Evolutionary conservation across 2,329 filamentous ascomycete species (phyloP).

Genomic region (Monosporascus sp.): DNA sequence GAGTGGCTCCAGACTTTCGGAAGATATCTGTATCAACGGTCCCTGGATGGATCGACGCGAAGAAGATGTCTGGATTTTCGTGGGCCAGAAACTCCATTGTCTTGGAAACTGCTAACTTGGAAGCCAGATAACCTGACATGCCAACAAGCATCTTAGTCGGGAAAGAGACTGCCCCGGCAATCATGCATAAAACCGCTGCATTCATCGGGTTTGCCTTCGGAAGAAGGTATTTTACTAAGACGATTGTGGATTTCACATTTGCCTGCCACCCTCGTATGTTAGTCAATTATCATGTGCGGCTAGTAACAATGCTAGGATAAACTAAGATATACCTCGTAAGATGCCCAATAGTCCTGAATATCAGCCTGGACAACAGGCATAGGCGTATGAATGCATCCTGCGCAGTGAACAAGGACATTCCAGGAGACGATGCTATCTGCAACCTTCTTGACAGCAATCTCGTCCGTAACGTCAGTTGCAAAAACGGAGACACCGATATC

Average conservation of each 20-base stretch:
- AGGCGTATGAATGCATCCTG: not conserved
- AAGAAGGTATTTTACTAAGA: conserved; percentile 5
- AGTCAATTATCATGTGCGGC: too few species aligned
- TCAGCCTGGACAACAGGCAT: conserved; percentile 4
- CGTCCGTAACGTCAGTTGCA: not conserved
- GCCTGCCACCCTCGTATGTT: not conserved
- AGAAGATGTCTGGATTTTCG: conserved; percentile 18
- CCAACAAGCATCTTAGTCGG: conserved; percentile 7
- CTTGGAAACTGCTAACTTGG: conserved; percentile 13
- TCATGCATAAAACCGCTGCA: conserved; percentile 9
- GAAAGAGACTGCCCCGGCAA: not conserved
- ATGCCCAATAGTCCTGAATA: conserved; percentile 16
- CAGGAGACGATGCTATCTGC: not conserved
- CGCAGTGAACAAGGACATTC: not conserved
- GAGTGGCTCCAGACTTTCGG: conserved; percentile 13
- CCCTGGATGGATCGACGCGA: conserved; percentile 18
- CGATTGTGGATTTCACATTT: conserved; percentile 8
- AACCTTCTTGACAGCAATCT: not conserved
- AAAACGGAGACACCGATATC: too few species aligned
- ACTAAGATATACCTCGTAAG: conserved; percentile 15
- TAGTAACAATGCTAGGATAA: not conserved
- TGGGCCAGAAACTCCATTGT: conserved; percentile 18
- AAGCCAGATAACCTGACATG: conserved; percentile 5
- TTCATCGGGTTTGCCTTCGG: conserved; percentile 6
- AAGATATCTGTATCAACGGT: conserved; percentile 18